phyloP scores from a whole-genome alignment of 768 basidiomycete genomes.

The Coprinopsis marcescibilis region DNA sequence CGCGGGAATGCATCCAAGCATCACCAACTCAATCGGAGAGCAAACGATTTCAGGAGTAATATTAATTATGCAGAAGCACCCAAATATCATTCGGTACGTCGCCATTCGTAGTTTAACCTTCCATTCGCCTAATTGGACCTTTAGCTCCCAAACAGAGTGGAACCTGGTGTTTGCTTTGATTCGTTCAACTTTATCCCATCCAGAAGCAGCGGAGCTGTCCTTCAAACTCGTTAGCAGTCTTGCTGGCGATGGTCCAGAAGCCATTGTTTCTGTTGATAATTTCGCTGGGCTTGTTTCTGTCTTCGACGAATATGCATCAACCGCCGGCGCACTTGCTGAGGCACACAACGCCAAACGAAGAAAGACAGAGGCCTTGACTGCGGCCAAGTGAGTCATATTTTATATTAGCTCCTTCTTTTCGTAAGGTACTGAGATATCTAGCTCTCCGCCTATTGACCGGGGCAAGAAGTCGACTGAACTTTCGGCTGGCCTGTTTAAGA shows the following conservation, averaged over 20 bases:
- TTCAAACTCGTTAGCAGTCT: conserved; percentile 73
- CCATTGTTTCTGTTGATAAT: conserved; percentile 69
- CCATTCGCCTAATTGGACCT: conserved; percentile 3
- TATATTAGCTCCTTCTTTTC: not conserved
- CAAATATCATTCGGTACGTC: conserved; percentile 1
- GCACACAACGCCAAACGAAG: conserved; percentile 50
- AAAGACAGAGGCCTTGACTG: conserved; percentile 42
- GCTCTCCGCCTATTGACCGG: conserved; percentile 73
- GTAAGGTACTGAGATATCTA: conserved; percentile 21
- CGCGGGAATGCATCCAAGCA: conserved; percentile 65
- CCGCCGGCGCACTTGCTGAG: conserved; percentile 56
- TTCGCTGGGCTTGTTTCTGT: conserved; percentile 73
- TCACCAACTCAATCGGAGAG: conserved; percentile 81
- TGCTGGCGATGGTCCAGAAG: conserved; percentile 53
- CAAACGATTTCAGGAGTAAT: conserved; percentile 84
- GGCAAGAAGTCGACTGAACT: conserved; percentile 82
- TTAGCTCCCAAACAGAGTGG: conserved; percentile 92
- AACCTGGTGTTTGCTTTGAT: conserved; percentile 86
- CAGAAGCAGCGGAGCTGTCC: conserved; percentile 81
- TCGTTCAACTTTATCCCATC: conserved; percentile 77
- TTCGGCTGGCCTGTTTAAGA: conserved; percentile 65
- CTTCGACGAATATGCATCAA: conserved; percentile 81
- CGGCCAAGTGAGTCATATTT: conserved; percentile 40
- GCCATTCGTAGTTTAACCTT: not conserved
- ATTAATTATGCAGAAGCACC: conserved; percentile 72